Conservation (phyloP, 768 basidiomycete species). For the Amanita molliuscula region DNA sequence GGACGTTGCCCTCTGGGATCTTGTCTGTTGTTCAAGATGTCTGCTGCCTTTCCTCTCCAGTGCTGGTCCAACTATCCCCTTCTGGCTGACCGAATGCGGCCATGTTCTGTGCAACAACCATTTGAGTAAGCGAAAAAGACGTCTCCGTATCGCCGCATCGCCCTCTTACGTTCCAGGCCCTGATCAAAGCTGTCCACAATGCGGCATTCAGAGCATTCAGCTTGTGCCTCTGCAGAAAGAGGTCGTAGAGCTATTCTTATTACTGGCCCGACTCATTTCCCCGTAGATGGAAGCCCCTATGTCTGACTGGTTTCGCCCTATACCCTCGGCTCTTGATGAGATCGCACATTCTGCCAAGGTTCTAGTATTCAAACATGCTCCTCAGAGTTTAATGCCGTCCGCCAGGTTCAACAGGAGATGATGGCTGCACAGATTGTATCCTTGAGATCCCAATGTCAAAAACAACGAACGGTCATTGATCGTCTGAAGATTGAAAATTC, state of each 20-base stretch:
- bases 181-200: constrained; percentile 68
- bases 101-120: constrained; percentile 82
- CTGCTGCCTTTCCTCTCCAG: constrained; percentile 52
- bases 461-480: constrained; percentile 43
- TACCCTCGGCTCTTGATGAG: constrained; percentile 51
- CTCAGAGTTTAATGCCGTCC: not conserved
- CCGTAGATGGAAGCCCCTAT: constrained; percentile 69
- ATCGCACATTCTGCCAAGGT: constrained; percentile 65
- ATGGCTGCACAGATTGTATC: constrained; percentile 58
- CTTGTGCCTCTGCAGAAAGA: constrained; percentile 65
- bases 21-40: constrained; percentile 61
- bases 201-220: constrained; percentile 53
- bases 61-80: constrained; percentile 52
- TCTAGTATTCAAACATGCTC: constrained; percentile 2
- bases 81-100: constrained; percentile 85
- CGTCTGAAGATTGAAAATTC: constrained; percentile 38
- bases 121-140: constrained; percentile 44
- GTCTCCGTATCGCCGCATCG: not conserved
- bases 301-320: constrained; percentile 69
- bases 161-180: constrained; percentile 32
- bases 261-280: not conserved
- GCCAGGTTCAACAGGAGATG: constrained; percentile 71
- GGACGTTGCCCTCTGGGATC: constrained; percentile 75
- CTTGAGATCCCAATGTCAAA: constrained; percentile 47
- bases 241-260: constrained; percentile 24